Conservation (phyloP, 2,329 filamentous ascomycete species). For the Scytalidium lignicola region DNA sequence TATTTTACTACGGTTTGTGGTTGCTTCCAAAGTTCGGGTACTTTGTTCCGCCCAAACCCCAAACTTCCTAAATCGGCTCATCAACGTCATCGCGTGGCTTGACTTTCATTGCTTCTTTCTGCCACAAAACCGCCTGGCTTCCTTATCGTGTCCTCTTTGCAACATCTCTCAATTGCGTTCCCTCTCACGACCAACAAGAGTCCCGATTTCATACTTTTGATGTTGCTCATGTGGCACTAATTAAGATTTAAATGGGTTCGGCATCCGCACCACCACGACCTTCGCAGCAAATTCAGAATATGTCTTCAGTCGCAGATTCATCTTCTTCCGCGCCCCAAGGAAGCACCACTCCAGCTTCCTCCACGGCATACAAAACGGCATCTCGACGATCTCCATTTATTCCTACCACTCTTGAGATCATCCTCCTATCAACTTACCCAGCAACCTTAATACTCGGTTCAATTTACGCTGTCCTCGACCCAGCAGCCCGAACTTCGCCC, state of each 20-base stretch:
- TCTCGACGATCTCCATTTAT: slow-evolving; percentile 48
- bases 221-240: slow-evolving; percentile 10
- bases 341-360: not conserved
- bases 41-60: not conserved
- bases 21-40: not conserved
- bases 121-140: not conserved
- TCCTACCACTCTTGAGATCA: slow-evolving; percentile 62
- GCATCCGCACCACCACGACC: slow-evolving; percentile 21
- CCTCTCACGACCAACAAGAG: too few relatives aligned
- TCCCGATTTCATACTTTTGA: not conserved
- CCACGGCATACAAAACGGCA: slow-evolving; percentile 12
- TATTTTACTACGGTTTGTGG: too few relatives aligned
- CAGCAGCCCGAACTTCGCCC: too few relatives aligned
- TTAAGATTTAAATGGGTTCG: slow-evolving; percentile 20
- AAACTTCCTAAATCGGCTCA: not conserved
- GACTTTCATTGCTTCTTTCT: not conserved
- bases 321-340: slow-evolving; percentile 3
- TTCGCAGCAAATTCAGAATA: slow-evolving; percentile 21
- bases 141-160: not conserved
- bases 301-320: slow-evolving; percentile 11
- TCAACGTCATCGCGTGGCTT: not conserved
- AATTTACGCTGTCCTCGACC: slow-evolving; percentile 62
- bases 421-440: slow-evolving; percentile 69
- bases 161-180: too few relatives aligned
- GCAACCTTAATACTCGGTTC: slow-evolving; percentile 74